A percentile compares a stretch with the other conserved stretches of the same genome.
Evolutionary conservation across 176 grass and related monocot genomes (phyloP).

Genomic region (Ensete glaucum): DNA sequence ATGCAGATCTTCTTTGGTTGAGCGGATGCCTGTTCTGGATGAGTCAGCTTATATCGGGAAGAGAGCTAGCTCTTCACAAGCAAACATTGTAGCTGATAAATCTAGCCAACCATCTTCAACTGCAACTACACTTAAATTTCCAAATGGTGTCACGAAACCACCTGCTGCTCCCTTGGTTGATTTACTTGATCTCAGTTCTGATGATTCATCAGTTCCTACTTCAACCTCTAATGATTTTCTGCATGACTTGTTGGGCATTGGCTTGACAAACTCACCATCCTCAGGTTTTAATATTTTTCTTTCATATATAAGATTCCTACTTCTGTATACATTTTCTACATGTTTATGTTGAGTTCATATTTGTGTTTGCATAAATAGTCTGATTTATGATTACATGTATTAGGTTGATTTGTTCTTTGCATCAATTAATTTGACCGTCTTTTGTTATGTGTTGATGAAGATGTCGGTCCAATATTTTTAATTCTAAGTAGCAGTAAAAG

Average conservation of each 20-base stretch:
- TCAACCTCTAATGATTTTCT: slow-evolving; percentile 62
- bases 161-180: slow-evolving; percentile 56
- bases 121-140: slow-evolving; percentile 57
- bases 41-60: slow-evolving; percentile 66
- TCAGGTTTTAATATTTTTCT: slow-evolving; percentile 41
- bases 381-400: background rate
- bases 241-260: slow-evolving; percentile 75
- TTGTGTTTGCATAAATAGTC: background rate
- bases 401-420: too few species aligned
- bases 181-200: slow-evolving; percentile 82
- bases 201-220: slow-evolving; percentile 50
- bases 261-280: slow-evolving; percentile 41
- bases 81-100: slow-evolving; percentile 44
- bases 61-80: slow-evolving; percentile 54
- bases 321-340: background rate
- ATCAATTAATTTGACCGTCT: too few species aligned
- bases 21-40: slow-evolving; percentile 95
- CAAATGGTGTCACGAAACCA: slow-evolving; percentile 84
- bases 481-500: too few species aligned
- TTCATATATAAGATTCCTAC: background rate
- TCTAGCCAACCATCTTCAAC: slow-evolving; percentile 27
- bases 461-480: too few species aligned
- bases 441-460: too few species aligned
- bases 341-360: background rate
- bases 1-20: slow-evolving; percentile 87